Conservation (phyloP, 2,329 filamentous ascomycete genomes). For the Aspergillus sp. region DNA sequence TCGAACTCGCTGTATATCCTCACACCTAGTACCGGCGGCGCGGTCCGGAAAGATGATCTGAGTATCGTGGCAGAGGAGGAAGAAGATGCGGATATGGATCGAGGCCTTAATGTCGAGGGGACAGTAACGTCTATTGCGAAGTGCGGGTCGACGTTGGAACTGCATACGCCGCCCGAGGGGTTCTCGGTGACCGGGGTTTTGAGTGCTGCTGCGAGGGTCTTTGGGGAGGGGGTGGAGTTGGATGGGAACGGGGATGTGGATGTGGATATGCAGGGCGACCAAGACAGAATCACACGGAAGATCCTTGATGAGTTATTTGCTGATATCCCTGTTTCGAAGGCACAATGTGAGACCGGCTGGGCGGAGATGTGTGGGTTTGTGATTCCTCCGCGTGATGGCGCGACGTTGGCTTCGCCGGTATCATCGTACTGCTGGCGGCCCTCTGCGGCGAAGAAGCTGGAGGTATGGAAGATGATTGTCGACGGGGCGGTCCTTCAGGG, state of each 20-base stretch:
- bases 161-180: conserved; percentile 41
- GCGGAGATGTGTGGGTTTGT: conserved; percentile 59
- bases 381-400: conserved; percentile 19
- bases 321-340: conserved; percentile 57
- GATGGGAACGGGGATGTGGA: conserved; percentile 22
- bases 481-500: conserved; percentile 46
- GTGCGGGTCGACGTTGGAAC: conserved; percentile 51
- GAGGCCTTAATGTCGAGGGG: conserved; percentile 32
- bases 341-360: conserved; percentile 58
- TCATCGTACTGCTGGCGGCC: conserved; percentile 45
- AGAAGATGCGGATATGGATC: conserved; percentile 4
- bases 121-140: conserved; percentile 49
- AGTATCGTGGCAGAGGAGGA: conserved; percentile 29
- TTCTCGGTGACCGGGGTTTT: conserved; percentile 38
- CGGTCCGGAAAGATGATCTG: conserved; percentile 33
- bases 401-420: conserved; percentile 28
- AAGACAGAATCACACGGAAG: conserved; percentile 30
- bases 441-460: conserved; percentile 51
- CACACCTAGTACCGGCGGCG: conserved; percentile 45
- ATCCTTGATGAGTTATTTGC: conserved; percentile 48
- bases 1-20: conserved; percentile 66
- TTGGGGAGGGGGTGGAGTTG: conserved; percentile 27
- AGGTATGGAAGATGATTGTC: conserved; percentile 53
- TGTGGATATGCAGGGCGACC: conserved; percentile 29
- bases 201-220: conserved; percentile 35